Conservation (phyloP, 2,329 filamentous ascomycete species). For the Neonectria hederae region DNA sequence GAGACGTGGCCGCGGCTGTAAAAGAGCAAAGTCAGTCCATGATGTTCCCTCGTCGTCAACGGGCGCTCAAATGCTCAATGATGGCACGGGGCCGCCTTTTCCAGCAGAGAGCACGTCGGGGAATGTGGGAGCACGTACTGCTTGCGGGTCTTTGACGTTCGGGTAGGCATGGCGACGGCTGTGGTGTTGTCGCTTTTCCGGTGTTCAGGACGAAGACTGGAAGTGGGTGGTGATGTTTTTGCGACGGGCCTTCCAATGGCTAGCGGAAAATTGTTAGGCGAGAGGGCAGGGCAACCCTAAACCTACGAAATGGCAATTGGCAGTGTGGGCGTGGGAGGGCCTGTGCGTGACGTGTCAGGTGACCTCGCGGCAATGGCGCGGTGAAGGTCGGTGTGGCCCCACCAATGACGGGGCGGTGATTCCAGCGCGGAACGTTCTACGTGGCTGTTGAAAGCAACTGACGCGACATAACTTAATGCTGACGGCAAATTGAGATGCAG, state of each 20-base stretch:
- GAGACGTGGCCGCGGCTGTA: conserved; percentile 94
- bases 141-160: conserved; percentile 80
- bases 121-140: conserved; percentile 64
- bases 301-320: conserved; percentile 25
- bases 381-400: conserved; percentile 34
- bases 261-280: conserved; percentile 49
- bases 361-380: conserved; percentile 39
- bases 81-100: conserved; percentile 26
- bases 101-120: conserved; percentile 35
- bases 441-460: conserved; percentile 9
- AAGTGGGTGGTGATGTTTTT: conserved; percentile 52
- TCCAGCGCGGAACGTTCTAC: conserved; percentile 1
- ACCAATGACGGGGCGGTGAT: conserved; percentile 20
- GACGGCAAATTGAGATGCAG: neutral
- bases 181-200: conserved; percentile 57
- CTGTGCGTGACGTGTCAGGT: conserved; percentile 42
- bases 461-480: neutral
- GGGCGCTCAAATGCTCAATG: conserved; percentile 25
- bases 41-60: conserved; percentile 30
- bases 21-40: conserved; percentile 43
- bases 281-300: conserved; percentile 57
- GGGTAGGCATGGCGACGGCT: conserved; percentile 75
- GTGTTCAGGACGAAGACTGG: conserved; percentile 48
- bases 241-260: conserved; percentile 45
- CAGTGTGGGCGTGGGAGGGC: neutral